Evolutionary conservation across 1,139 yeast genomes (phyloP).

Genomic region (Hyphopichia khmerensis): DNA sequence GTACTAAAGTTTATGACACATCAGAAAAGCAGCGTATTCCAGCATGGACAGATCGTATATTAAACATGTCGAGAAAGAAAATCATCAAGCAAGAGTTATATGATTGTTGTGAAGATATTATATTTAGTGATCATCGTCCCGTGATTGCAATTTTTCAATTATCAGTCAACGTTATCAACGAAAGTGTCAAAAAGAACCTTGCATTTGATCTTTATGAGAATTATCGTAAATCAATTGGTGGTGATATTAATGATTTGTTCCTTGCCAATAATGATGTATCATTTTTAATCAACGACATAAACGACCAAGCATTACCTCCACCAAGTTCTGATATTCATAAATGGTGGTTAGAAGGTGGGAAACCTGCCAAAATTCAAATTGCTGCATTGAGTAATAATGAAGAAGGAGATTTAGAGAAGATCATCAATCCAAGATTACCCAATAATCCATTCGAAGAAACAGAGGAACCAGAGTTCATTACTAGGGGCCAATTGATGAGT

Average conservation of each 20-base stretch:
- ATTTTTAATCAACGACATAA: conserved; percentile 25
- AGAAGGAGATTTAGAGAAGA: conserved; percentile 27
- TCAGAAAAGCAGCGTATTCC: conserved; percentile 93
- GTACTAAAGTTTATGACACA: conserved; percentile 72
- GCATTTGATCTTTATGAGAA: conserved; percentile 60
- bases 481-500: conserved; percentile 27
- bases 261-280: conserved; percentile 28
- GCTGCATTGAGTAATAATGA: conserved; percentile 36
- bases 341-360: conserved; percentile 92
- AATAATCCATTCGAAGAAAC: conserved; percentile 65
- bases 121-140: conserved; percentile 92
- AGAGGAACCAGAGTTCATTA: conserved; percentile 35
- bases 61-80: conserved; percentile 48
- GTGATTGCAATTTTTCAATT: conserved; percentile 79
- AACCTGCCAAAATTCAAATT: conserved; percentile 65
- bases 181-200: conserved; percentile 54
- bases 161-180: conserved; percentile 68
- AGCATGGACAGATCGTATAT: conserved; percentile 91
- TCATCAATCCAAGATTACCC: conserved; percentile 67
- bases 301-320: conserved; percentile 60
- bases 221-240: conserved; percentile 45
- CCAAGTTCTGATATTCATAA: conserved; percentile 80
- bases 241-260: conserved; percentile 43
- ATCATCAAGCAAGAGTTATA: conserved; percentile 64
- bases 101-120: conserved; percentile 56